Percentiles rank a stretch among this genome's conserved stretches.
Conservation (phyloP, 1,284 basidiomycete genomes). For the Chalciporus sp. region DNA sequence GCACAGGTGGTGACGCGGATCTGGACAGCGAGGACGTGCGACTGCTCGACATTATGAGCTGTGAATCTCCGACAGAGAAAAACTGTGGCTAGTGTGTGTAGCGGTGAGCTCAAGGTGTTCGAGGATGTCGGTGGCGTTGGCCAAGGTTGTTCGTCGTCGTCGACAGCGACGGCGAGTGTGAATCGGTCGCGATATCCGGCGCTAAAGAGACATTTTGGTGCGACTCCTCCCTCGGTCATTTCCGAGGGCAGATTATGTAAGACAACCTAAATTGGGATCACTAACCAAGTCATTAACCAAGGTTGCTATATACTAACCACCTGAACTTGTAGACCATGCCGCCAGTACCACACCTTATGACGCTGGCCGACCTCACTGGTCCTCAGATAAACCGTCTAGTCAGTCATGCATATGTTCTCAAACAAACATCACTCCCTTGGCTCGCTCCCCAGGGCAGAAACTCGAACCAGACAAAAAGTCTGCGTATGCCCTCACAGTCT, state of each 20-base stretch:
- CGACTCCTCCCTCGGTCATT: slow-evolving; percentile 15
- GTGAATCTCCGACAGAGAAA: slow-evolving; percentile 5
- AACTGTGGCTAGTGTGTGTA: neutral
- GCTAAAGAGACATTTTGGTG: neutral
- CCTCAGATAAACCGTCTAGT: slow-evolving; percentile 71
- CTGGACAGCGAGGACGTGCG: slow-evolving; percentile 51
- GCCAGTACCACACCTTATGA: slow-evolving; percentile 73
- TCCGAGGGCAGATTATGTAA: slow-evolving; percentile 22
- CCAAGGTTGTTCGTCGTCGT: slow-evolving; percentile 7
- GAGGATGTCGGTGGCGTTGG: neutral
- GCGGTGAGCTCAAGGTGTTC: neutral
- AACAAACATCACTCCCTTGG: slow-evolving; percentile 60
- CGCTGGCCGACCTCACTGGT: slow-evolving; percentile 79
- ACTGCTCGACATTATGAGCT: slow-evolving; percentile 21
- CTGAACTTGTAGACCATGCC: slow-evolving; percentile 26
- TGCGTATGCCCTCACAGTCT: slow-evolving; percentile 68
- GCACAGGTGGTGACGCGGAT: slow-evolving; percentile 46
- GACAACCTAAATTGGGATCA: neutral
- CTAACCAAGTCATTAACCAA: no score
- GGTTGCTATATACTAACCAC: neutral
- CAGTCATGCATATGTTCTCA: slow-evolving; percentile 63
- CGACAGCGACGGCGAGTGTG: slow-evolving; percentile 3
- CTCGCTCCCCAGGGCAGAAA: slow-evolving; percentile 49
- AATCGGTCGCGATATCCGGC: slow-evolving; percentile 7
- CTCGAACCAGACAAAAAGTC: slow-evolving; percentile 38